Conservation (phyloP, 495 filamentous ascomycete species). For the Aspergillus leporis region DNA sequence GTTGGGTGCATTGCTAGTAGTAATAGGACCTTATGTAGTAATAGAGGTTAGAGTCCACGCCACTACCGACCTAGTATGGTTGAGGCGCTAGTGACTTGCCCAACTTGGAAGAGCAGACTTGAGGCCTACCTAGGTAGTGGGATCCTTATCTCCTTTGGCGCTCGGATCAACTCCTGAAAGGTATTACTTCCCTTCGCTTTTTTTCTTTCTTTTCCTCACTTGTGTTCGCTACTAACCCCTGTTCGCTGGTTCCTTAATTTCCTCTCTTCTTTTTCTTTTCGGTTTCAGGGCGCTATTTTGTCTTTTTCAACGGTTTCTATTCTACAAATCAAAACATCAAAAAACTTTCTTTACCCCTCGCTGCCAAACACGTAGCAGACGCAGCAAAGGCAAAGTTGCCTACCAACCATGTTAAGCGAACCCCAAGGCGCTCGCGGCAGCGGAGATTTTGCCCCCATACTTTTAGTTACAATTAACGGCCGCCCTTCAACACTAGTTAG, state of each 20-base stretch:
- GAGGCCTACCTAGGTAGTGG: neutral
- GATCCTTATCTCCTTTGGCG: neutral
- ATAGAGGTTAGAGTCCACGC: neutral
- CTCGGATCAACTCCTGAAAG: neutral
- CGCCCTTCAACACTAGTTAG: neutral
- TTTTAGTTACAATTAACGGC: neutral
- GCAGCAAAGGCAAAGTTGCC: conserved; percentile 14
- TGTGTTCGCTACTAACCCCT: neutral
- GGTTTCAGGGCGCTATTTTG: neutral
- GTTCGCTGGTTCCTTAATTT: no score
- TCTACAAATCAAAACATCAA: neutral
- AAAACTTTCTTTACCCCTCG: neutral
- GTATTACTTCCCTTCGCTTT: neutral
- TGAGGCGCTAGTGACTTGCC: neutral
- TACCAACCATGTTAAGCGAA: conserved; percentile 17
- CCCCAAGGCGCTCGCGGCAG: conserved; percentile 3
- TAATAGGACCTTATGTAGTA: neutral
- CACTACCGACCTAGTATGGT: neutral
- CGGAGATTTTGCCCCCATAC: conserved; percentile 4
- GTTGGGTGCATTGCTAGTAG: neutral
- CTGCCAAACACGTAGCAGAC: conserved; percentile 10
- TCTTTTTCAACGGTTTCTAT: neutral
- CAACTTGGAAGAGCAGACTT: neutral
- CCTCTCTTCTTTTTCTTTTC: neutral
- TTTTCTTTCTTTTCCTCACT: neutral